Conservation (phyloP, 2,329 filamentous ascomycete genomes). For the Pseudohalonectria lignicola region DNA sequence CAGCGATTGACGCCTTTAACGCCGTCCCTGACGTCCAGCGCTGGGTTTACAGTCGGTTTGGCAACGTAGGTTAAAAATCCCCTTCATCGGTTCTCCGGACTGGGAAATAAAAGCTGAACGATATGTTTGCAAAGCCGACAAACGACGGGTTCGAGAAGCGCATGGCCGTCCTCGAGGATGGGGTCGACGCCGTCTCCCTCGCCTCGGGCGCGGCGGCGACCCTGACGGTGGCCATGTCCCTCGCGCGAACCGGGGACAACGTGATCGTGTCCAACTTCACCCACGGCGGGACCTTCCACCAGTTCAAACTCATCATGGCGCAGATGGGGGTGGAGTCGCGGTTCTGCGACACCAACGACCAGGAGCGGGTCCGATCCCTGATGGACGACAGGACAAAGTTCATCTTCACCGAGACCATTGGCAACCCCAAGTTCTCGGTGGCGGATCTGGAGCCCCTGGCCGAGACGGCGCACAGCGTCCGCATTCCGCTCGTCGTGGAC, state of each 20-base stretch:
- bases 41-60: background rate
- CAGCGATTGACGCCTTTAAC: background rate
- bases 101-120: no score
- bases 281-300: slow-evolving; percentile 33
- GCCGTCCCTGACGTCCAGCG: background rate
- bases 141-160: background rate
- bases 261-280: slow-evolving; percentile 1
- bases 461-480: slow-evolving; percentile 49
- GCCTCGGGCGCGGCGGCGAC: background rate
- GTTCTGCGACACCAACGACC: slow-evolving; percentile 26
- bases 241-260: background rate
- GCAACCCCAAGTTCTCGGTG: slow-evolving; percentile 57
- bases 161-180: background rate
- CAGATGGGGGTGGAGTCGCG: background rate
- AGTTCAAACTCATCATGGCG: slow-evolving; percentile 1
- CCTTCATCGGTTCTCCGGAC: no score
- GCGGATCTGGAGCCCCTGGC: slow-evolving; percentile 56
- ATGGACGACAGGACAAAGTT: slow-evolving; percentile 59
- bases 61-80: background rate
- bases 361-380: slow-evolving; percentile 32
- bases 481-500: slow-evolving; percentile 39
- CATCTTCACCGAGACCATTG: slow-evolving; percentile 57
- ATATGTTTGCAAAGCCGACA: no score
- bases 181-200: background rate
- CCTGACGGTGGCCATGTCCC: background rate